Evolutionary conservation across 2,329 filamentous ascomycete genomes (phyloP), one percentile per base, ranked within the genome.

Genomic region (Ilyonectria destructans): DNA sequence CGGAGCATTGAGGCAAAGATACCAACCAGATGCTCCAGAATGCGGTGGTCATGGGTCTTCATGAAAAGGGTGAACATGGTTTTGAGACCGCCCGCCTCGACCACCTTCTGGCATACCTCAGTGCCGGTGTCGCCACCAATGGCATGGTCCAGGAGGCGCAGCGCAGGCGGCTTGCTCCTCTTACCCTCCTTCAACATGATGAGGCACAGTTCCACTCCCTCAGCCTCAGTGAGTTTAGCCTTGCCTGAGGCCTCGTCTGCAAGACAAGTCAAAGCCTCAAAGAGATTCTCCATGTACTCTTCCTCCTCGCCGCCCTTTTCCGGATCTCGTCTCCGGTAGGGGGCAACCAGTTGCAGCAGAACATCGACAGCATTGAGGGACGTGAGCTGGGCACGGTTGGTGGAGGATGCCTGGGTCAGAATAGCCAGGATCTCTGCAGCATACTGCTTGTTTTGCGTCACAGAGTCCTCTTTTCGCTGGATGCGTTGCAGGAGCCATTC

Each of bases 401-500:
- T 81, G 0, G 87, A 71, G 4, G 93, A 94, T 1, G 90, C 90
- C 80, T 98, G 95, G 19, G 96, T 87, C 9, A 99, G 84, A 62
- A 99, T 96, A 13, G 96, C 95, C 3, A 99, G 85, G 8, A 98
- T 89, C 81, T 99, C 96, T 17, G 96, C 94, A 0, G 95, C 89
- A 79, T 98, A 99, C 79, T 98, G 96, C 79, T 96, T 97, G 79
- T 99, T 99, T 79, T 99, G 96, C 6, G 90, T 87, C 1, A 97
- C 89, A 0, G 86, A 84, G 4, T 83, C 84, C 79, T 97, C 94
- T 58, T 87, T 87, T 63, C 85, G 87, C 73, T 92, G 90, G 69
- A 94, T 92, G 57, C 96, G 89, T 57, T 86, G 82, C 40, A 97
- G 84, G 3, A 99, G 87, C 94, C 94, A 98, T 51, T 87, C 84